Conservation (phyloP, 2,329 filamentous ascomycete genomes). For the Tolypocladium cylindrosporum region DNA sequence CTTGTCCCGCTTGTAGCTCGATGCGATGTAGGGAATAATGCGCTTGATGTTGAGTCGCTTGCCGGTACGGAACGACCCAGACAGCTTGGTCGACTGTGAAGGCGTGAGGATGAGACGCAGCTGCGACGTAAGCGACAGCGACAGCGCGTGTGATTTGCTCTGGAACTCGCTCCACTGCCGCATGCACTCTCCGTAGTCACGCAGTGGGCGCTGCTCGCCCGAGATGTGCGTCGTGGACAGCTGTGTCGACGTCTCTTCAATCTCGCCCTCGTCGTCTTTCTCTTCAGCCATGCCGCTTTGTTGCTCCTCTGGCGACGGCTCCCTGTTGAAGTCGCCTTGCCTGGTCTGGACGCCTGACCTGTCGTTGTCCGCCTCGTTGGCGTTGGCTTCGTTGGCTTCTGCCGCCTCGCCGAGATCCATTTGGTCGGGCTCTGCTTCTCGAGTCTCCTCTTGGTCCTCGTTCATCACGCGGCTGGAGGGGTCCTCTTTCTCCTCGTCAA, state of each 20-base stretch:
- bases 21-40: conserved; percentile 98
- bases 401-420: conserved; percentile 28
- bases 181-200: conserved; percentile 48
- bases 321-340: conserved; percentile 47
- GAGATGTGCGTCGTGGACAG: conserved; percentile 66
- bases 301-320: conserved; percentile 30
- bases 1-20: conserved; percentile 97
- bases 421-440: conserved; percentile 34
- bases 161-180: conserved; percentile 81
- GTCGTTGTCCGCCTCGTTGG: conserved; percentile 38
- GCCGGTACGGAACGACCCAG: conserved; percentile 91
- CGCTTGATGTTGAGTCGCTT: conserved; percentile 99
- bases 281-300: conserved; percentile 31
- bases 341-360: conserved; percentile 50
- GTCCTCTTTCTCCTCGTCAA: conserved; percentile 59
- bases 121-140: conserved; percentile 84
- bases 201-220: conserved; percentile 29
- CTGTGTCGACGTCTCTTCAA: conserved; percentile 48
- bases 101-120: conserved; percentile 91
- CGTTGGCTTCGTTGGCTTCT: conserved; percentile 28
- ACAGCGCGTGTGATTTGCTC: conserved; percentile 71
- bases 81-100: conserved; percentile 90
- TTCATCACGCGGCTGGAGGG: conserved; percentile 38
- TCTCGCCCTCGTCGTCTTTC: conserved; percentile 35
- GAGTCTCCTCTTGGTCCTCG: conserved; percentile 35